phyloP scores from a whole-genome alignment of 148 eudicot species.

The Silene latifolia region DNA sequence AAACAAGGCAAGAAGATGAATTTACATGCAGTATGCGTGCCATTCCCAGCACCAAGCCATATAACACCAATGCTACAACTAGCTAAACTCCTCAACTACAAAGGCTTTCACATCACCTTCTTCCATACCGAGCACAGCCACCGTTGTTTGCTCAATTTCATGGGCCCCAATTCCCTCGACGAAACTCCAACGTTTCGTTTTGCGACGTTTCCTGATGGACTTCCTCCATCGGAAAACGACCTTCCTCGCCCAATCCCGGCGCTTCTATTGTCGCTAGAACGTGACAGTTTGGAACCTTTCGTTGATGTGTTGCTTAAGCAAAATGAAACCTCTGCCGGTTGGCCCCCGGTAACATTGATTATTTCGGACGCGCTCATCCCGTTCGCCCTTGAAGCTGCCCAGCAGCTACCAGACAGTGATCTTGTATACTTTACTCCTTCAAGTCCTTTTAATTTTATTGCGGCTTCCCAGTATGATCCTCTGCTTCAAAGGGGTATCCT shows the following conservation, averaged over 20 bases:
- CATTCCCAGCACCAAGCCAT: conserved; percentile 32
- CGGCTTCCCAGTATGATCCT: not conserved
- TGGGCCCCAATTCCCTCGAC: not conserved
- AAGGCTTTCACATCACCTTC: conserved; percentile 34
- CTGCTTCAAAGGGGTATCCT: not conserved
- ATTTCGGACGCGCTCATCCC: not conserved
- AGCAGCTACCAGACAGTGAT: not conserved
- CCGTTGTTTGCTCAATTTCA: conserved; percentile 21
- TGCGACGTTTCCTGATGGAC: not conserved
- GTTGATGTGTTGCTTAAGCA: not conserved
- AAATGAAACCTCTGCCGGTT: not conserved
- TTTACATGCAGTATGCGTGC: conserved; percentile 28
- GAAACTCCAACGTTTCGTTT: not conserved
- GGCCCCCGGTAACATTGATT: not conserved
- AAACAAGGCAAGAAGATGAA: not conserved
- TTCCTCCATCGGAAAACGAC: not conserved
- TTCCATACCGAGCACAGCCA: conserved; percentile 34
- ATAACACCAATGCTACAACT: conserved; percentile 34
- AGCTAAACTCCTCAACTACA: conserved; percentile 34
- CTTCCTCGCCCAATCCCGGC: not conserved
- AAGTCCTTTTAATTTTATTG: not conserved
- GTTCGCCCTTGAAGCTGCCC: not conserved
- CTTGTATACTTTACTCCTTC: not conserved
- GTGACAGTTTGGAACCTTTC: not conserved
- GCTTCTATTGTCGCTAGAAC: not conserved